Conservation (phyloP, 768 basidiomycete species). For the Suillus subluteus region DNA sequence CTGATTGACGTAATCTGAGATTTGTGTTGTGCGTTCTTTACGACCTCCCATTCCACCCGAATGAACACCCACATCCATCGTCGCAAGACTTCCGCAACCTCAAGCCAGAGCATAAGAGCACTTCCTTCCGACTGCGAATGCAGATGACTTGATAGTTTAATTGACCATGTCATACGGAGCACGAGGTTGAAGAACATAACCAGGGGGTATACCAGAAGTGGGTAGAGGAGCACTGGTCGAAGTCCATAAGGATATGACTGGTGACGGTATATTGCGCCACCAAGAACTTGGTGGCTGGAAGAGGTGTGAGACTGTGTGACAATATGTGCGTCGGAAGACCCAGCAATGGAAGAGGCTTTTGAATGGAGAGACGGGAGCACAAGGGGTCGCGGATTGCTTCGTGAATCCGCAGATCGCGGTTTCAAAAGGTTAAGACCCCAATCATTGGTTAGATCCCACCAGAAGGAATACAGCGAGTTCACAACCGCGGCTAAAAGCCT, state of each 20-base stretch:
- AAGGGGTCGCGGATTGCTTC: slow-evolving; percentile 43
- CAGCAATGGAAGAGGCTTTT: slow-evolving; percentile 24
- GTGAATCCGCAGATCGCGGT: slow-evolving; percentile 29
- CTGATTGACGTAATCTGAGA: slow-evolving; percentile 10
- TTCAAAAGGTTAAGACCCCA: slow-evolving; percentile 89
- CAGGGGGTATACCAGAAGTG: slow-evolving; percentile 83
- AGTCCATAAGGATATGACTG: slow-evolving; percentile 67
- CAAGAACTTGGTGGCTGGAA: slow-evolving; percentile 10
- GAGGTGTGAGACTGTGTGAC: slow-evolving; percentile 24
- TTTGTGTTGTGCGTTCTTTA: slow-evolving; percentile 51
- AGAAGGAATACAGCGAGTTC: slow-evolving; percentile 95
- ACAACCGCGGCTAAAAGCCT: slow-evolving; percentile 85
- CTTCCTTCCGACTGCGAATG: slow-evolving; percentile 81
- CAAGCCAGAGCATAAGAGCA: slow-evolving; percentile 84
- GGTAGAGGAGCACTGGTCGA: slow-evolving; percentile 74
- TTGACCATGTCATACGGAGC: slow-evolving; percentile 90
- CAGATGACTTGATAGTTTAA: slow-evolving; percentile 87
- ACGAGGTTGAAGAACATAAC: slow-evolving; percentile 82
- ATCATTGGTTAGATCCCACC: slow-evolving; percentile 99
- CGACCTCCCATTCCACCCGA: slow-evolving; percentile 94
- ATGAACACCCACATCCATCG: slow-evolving; percentile 99
- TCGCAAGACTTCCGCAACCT: slow-evolving; percentile 85
- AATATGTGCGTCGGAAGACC: slow-evolving; percentile 17
- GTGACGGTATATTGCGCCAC: slow-evolving; percentile 22
- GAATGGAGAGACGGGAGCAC: slow-evolving; percentile 53